Evolutionary conservation across 2,329 filamentous ascomycete species (phyloP).

Genomic region (Penicillium thymicola): DNA sequence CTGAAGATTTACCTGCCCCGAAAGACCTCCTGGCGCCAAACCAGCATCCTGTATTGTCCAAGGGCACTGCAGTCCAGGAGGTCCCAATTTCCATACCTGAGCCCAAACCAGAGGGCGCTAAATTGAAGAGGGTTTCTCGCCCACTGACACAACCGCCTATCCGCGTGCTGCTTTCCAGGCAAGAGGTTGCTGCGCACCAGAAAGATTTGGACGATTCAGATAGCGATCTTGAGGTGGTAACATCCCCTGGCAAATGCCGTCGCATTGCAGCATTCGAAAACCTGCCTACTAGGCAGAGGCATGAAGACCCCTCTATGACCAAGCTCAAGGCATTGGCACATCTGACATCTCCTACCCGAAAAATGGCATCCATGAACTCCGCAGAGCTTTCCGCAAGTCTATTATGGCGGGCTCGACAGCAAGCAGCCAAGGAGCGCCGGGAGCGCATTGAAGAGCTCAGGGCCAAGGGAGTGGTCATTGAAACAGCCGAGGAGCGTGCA

Average conservation of each 20-base stretch:
- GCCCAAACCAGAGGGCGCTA: slow-evolving; percentile 17
- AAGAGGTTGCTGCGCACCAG: slow-evolving; percentile 35
- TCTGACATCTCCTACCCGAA: slow-evolving; percentile 57
- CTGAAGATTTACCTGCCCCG: slow-evolving; percentile 40
- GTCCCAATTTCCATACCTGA: slow-evolving; percentile 1
- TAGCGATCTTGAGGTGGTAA: slow-evolving; percentile 62
- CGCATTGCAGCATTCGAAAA: slow-evolving; percentile 66
- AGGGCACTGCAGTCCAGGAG: slow-evolving; percentile 4
- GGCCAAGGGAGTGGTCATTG: slow-evolving; percentile 74
- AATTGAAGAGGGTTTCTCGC: slow-evolving; percentile 29
- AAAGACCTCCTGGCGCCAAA: slow-evolving; percentile 35
- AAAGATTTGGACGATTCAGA: slow-evolving; percentile 47
- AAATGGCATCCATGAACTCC: slow-evolving; percentile 59
- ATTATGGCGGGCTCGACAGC: slow-evolving; percentile 69
- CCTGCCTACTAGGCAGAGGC: slow-evolving; percentile 59
- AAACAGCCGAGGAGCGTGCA: slow-evolving; percentile 83
- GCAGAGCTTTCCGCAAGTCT: slow-evolving; percentile 67
- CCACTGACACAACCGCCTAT: slow-evolving; percentile 32
- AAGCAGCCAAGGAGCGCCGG: slow-evolving; percentile 74
- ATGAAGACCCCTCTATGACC: slow-evolving; percentile 60
- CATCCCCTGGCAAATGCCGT: slow-evolving; percentile 40
- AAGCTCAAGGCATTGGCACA: slow-evolving; percentile 72
- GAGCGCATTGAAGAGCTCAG: slow-evolving; percentile 73
- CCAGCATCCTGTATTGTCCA: slow-evolving; percentile 12
- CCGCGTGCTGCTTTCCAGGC: slow-evolving; percentile 41